Conservation (phyloP, 257 asterid genomes). For the Lycium ferocissimum region DNA sequence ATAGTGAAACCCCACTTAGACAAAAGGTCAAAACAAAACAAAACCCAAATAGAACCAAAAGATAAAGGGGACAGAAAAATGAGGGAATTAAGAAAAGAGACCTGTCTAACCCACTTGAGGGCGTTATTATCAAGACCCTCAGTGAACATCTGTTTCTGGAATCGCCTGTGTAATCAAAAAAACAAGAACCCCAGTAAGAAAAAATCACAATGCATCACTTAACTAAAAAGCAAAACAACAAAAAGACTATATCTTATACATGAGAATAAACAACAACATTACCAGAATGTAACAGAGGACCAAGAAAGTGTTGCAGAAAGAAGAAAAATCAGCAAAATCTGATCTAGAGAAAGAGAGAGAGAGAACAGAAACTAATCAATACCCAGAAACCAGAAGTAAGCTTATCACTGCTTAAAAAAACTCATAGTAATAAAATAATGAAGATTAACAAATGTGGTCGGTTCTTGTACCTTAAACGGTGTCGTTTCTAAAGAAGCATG, state of each 20-base stretch:
- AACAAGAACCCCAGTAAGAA: not conserved
- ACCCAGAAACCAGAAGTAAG: not conserved
- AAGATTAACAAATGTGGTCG: not conserved
- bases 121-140: constrained; percentile 58
- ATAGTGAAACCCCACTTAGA: not conserved
- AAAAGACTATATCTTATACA: not conserved
- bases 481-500: not conserved
- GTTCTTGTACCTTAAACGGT: not conserved
- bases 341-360: not conserved
- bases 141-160: constrained; percentile 49
- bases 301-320: not conserved
- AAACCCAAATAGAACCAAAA: not conserved
- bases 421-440: not conserved
- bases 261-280: not conserved
- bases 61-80: not conserved
- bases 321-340: not conserved
- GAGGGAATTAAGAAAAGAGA: constrained; percentile 16
- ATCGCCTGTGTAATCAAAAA: constrained; percentile 18
- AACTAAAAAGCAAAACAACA: not conserved
- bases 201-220: not conserved
- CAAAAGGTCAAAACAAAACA: not conserved
- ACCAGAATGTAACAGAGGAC: not conserved
- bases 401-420: not conserved
- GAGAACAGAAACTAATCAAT: not conserved
- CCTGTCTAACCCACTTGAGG: constrained; percentile 64